Evolutionary conservation across 2,329 filamentous ascomycete species (phyloP).

Genomic region (Dryadomyces sulphureus): DNA sequence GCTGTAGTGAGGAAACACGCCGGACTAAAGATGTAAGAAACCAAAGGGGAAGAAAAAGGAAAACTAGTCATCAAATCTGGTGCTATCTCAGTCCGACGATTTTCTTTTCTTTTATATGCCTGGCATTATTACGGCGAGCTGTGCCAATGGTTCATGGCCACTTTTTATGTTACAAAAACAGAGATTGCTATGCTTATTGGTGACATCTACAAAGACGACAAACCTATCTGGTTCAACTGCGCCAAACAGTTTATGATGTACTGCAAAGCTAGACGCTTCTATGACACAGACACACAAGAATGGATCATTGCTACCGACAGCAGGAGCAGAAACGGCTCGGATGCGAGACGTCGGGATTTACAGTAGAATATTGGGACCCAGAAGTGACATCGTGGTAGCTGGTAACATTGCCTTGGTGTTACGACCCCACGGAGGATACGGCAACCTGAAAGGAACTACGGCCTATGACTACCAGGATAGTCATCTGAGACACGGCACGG

Average conservation of each 20-base stretch:
- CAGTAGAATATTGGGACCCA: conserved; percentile 6
- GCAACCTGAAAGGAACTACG: too few relatives aligned
- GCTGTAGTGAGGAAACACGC: too few relatives aligned
- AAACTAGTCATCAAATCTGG: conserved; percentile 9
- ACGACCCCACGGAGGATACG: too few relatives aligned
- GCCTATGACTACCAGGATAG: too few relatives aligned
- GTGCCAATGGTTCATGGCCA: conserved; percentile 20
- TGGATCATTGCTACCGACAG: conserved; percentile 3
- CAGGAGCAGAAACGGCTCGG: conserved; percentile 8
- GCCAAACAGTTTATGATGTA: conserved; percentile 10
- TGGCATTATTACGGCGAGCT: conserved; percentile 17
- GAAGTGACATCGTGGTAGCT: conserved; percentile 36
- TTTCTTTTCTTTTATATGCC: conserved; percentile 19
- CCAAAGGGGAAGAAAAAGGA: conserved; percentile 17
- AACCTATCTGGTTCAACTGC: conserved; percentile 18
- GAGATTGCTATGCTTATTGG: conserved; percentile 16
- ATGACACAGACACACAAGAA: conserved; percentile 3
- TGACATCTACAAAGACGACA: conserved; percentile 10
- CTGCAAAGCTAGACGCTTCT: conserved; percentile 7
- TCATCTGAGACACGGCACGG: too few relatives aligned
- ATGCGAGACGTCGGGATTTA: conserved; percentile 2
- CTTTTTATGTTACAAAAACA: conserved; percentile 15
- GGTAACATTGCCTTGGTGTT: conserved; percentile 40
- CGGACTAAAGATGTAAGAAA: too few relatives aligned
- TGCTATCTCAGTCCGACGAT: neutral